Evolutionary conservation across 306 rosid genomes (phyloP), one percentile per base, ranked within the genome.

Genomic region (Cicer arietinum): DNA sequence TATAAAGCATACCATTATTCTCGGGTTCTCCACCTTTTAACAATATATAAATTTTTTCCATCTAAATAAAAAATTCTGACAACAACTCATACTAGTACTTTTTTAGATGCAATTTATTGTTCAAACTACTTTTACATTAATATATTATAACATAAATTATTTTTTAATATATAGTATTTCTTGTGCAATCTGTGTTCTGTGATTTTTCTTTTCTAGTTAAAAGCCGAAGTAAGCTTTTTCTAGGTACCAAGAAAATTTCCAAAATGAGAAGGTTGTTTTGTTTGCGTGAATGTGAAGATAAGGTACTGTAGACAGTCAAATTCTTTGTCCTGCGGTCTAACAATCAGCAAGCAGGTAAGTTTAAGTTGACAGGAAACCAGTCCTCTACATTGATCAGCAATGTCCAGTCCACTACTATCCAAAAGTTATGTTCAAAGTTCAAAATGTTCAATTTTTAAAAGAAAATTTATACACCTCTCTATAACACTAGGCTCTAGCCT

Each of bases 291-390:
- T 59, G 60, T 2, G 65, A 1, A 59, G 41, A 76, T 52, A 70
- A 74, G 54, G 53, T 53, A 72, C 73, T 67, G 7, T 41, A 68
- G 68, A 71, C 62, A 45, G 56, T 82, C 84, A 71, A 81, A 22
- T 54, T 52, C 9, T 78, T n/a, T 79, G 80, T 75, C 84, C 50
- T 76, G 63, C 17, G 76, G 74, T 81, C 82, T 63, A 65, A 58
- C 77, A 75, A 66, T 84, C 60, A 61, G 17, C 39, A 39, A 40
- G 61, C 46, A 81, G 65, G 69, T 37, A 69, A 17, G 47, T 40
- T 40, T 13, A 13, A 52, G 61, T 69, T 77, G 66, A 67, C 77
- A 11, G 68, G 25, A 65, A 79, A 43, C 35, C 67, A 61, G 17
- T 74, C 44, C 65, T 66, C 13, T 7, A 77, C 69, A 59, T 62